Evolutionary conservation across 2,329 filamentous ascomycete species (phyloP).

Genomic region (Aspergillus calidoustus): DNA sequence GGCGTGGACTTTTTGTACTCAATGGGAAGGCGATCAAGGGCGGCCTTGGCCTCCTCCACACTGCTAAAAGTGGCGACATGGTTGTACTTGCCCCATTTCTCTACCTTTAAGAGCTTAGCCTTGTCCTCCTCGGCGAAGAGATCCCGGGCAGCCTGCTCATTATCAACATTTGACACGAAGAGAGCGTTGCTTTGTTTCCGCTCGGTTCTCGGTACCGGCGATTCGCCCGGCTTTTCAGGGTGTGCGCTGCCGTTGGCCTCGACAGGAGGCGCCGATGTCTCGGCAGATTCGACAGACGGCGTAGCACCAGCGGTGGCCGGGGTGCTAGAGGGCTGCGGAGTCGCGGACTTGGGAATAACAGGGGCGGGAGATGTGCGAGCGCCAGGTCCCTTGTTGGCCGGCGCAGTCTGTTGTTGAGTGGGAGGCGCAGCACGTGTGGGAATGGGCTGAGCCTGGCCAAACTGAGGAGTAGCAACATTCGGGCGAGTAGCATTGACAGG

Average conservation of each 20-base stretch:
- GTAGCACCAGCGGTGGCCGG: slow-evolving; percentile 44
- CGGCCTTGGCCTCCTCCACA: slow-evolving; percentile 76
- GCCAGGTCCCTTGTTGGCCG: slow-evolving; percentile 36
- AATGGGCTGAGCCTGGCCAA: slow-evolving; percentile 46
- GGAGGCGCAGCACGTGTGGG: slow-evolving; percentile 32
- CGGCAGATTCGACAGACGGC: slow-evolving; percentile 48
- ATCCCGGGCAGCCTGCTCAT: slow-evolving; percentile 79
- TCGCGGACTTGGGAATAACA: slow-evolving; percentile 45
- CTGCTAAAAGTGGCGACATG: slow-evolving; percentile 84
- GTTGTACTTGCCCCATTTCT: slow-evolving; percentile 70
- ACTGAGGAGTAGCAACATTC: slow-evolving; percentile 44
- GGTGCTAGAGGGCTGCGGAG: slow-evolving; percentile 43
- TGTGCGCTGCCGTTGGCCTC: slow-evolving; percentile 58
- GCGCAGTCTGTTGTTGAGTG: slow-evolving; percentile 34
- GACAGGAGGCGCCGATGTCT: slow-evolving; percentile 57
- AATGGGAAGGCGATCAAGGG: slow-evolving; percentile 73
- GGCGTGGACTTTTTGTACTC: slow-evolving; percentile 74
- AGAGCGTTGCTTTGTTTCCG: slow-evolving; percentile 77
- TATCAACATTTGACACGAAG: slow-evolving; percentile 85
- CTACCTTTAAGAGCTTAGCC: slow-evolving; percentile 76
- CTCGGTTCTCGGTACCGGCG: slow-evolving; percentile 61
- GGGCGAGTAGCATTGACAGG: slow-evolving; percentile 39
- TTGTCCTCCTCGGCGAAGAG: slow-evolving; percentile 84
- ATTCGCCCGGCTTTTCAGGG: slow-evolving; percentile 47
- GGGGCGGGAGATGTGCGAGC: slow-evolving; percentile 48